phyloP scores from a whole-genome alignment of 257 asterid genomes.

The Oldenlandia corymbosa region DNA sequence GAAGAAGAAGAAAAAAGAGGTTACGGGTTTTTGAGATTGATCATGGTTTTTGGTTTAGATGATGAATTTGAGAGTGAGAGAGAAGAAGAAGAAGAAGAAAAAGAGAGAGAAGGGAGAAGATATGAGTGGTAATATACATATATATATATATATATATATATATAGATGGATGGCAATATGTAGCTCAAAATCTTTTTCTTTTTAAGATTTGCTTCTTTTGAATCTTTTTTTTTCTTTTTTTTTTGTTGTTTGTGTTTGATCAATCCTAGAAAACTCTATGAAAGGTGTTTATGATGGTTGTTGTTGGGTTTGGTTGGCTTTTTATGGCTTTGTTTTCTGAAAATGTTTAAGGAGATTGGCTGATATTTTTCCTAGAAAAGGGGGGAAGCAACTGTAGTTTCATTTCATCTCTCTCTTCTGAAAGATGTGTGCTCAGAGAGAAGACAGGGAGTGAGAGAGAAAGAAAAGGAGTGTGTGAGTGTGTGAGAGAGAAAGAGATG shows the following conservation, averaged over 20 bases:
- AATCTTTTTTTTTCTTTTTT: constrained; percentile 24
- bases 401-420: no score
- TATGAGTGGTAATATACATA: neutral
- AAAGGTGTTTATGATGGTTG: constrained; percentile 33
- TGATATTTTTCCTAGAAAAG: constrained; percentile 32
- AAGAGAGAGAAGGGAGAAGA: neutral
- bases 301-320: constrained; percentile 31
- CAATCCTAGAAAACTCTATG: constrained; percentile 37
- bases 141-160: neutral
- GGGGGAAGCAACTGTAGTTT: constrained; percentile 29
- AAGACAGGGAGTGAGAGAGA: neutral
- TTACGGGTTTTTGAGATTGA: constrained; percentile 17
- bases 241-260: no score
- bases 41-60: constrained; percentile 17
- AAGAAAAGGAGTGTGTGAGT: neutral
- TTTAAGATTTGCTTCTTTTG: constrained; percentile 13
- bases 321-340: constrained; percentile 40
- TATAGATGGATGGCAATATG: no score
- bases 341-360: constrained; percentile 34
- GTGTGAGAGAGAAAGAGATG: neutral
- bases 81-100: neutral
- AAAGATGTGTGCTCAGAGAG: neutral
- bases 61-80: neutral
- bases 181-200: constrained; percentile 1
- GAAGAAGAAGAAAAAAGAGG: neutral